Evolutionary conservation across 129 eudicot species (phyloP), one percentile per base, ranked within the genome.

Genomic region (Ambrosia trifida): DNA sequence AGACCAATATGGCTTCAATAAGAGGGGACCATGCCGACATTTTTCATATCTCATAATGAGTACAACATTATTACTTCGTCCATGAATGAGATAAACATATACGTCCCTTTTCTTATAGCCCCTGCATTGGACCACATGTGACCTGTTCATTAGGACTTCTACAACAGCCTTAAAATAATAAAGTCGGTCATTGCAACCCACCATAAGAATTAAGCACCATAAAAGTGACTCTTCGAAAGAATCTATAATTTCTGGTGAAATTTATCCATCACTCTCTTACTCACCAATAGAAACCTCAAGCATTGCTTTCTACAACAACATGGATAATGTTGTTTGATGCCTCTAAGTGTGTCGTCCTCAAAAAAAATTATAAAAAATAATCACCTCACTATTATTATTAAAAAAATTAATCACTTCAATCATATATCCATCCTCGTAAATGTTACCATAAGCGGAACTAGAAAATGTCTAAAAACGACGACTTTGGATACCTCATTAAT

Each of bases 91-190:
- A 24, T 20, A 51, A 51, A 51, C 28, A 51, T 51, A 5, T 8
- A 1, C 1, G 28, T 30, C 17, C 3, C 3, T 58, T 30, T 28
- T 58, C 8, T 11, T 2, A 7, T 18, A 18, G 8, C 41, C 10
- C 64, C 40, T 31, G 0, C 64, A 12, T 30, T 59, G 65, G 65
- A 31, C 65, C 64, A 57, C 64, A 18, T 59, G 3, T 58, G 12
- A 11, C 64, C 31, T 58, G 64, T 59, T 59, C 65, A 59, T 13
- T 31, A 58, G 41, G 64, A 31, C 64, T 58, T 58, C 11, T 58
- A 30, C 64, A 28, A 30, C 19, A 58, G 30, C 64, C 64, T 28
- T 58, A 30, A 30, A 58, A 58, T 12, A 58, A 58, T 12, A 58
- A 58, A 1, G 19, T 58, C 40, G 8, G 11, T 28, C 40, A 56